Evolutionary conservation across 2,329 filamentous ascomycete genomes (phyloP).

Genomic region (Cladosporium sp.): DNA sequence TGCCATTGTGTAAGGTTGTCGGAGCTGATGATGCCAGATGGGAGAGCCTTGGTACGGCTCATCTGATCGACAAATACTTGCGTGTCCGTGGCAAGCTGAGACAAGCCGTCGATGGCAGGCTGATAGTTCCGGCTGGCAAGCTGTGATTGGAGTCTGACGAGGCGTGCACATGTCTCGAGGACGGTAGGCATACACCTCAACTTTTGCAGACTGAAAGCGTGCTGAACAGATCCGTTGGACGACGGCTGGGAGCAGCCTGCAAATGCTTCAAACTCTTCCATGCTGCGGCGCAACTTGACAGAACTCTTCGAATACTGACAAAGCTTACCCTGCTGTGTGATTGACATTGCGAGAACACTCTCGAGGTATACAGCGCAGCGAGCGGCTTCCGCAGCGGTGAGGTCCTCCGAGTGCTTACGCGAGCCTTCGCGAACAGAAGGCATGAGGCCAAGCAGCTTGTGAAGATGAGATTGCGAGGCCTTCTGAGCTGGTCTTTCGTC

Average conservation of each 20-base stretch:
- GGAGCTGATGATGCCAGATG: not conserved
- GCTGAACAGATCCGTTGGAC: not conserved
- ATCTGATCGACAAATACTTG: constrained; percentile 32
- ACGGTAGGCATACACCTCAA: constrained; percentile 1
- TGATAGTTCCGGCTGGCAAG: constrained; percentile 17
- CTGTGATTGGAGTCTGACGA: constrained; percentile 16
- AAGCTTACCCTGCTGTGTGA: constrained; percentile 7
- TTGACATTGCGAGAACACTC: constrained; percentile 60
- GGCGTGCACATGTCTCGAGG: not conserved
- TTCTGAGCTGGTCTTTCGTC: constrained; percentile 23
- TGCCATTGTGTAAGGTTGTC: constrained; percentile 4
- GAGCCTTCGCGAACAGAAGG: constrained; percentile 61
- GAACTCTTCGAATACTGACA: constrained; percentile 1
- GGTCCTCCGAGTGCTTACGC: constrained; percentile 74
- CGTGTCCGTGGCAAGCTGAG: not conserved
- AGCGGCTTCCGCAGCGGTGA: constrained; percentile 73
- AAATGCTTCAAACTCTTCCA: constrained; percentile 11
- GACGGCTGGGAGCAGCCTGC: constrained; percentile 4
- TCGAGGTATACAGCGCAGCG: constrained; percentile 83
- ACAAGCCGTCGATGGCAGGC: constrained; percentile 7
- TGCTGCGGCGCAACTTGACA: not conserved
- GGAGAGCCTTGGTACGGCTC: not conserved
- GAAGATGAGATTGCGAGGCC: constrained; percentile 65
- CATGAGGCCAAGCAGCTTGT: constrained; percentile 71
- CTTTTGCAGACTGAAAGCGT: constrained; percentile 3